Evolutionary conservation across 495 filamentous ascomycete species (phyloP), one percentile per base, ranked within the genome.

Genomic region (Hypoxylon cercidicola): DNA sequence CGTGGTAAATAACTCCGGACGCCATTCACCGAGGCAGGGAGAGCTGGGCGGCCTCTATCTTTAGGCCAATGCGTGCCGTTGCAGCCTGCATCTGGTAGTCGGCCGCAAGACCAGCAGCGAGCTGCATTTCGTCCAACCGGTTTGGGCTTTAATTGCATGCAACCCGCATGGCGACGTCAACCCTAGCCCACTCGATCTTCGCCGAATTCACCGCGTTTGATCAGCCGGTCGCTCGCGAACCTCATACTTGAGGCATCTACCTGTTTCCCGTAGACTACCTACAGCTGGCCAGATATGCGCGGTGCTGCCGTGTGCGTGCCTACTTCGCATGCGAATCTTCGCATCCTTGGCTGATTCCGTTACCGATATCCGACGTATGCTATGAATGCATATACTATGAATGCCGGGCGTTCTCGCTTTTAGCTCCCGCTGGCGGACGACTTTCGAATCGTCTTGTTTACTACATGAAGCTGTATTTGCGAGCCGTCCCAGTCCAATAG

Each of bases 121-220:
- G 56, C 56, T 69, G 51, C 61, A 61, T 57, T 55, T 32, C 41
- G 47, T 46, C 66, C 66, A 65, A 60, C 60, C 66, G 39, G 37
- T 69, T 69, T 61, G 18, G 66, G 66, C 51, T 57, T 45, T 48
- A 55, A 34, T 55, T 64, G 66, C 66, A 69, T 61, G 51, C 40
- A 46, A 56, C 53, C 50, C 28, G 45, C 60, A 51, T 52, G 46
- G 51, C 56, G 46, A 69, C 45, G 45, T 64, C 61, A 60, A 64
- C 39, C 8, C 35, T 52, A 51, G 56, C 45, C 34, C 30, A 32
- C 34, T 28, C 51, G 66, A 64, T 60, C 60, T 52, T 69, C 55
- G 56, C 43, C 37, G 43, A 54, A 43, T 40, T 57, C 49, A 52
- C 52, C 52, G 37, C 23, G 37, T 46, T 46, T 52, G 30, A 46